Conservation (phyloP, 768 basidiomycete genomes). For the Rubroboletus satanas region DNA sequence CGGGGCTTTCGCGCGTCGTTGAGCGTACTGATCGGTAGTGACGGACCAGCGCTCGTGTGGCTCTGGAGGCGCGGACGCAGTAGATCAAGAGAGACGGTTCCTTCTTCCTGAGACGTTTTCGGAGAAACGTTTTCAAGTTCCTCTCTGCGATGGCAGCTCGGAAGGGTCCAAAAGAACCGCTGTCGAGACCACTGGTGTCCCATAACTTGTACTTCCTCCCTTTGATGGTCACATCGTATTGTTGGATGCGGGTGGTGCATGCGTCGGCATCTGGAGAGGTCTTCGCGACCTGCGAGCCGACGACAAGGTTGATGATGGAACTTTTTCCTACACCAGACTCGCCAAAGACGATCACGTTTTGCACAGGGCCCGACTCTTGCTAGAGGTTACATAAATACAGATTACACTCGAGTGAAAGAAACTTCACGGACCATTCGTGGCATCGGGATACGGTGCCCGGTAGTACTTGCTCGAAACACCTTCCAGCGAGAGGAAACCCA, state of each 20-base stretch:
- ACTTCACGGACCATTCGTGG: slow-evolving; percentile 13
- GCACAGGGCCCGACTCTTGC: slow-evolving; percentile 1
- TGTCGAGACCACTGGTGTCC: slow-evolving; percentile 37
- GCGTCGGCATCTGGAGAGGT: slow-evolving; percentile 33
- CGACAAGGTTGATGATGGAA: slow-evolving; percentile 41
- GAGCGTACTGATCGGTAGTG: slow-evolving; percentile 37
- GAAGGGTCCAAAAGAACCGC: slow-evolving; percentile 25
- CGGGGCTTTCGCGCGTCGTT: slow-evolving; percentile 25
- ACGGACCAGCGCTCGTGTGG: slow-evolving; percentile 35
- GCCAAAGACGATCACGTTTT: slow-evolving; percentile 44
- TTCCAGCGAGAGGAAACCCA: not conserved
- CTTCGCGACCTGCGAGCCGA: slow-evolving; percentile 25
- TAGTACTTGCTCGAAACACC: not conserved
- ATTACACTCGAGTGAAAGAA: not conserved
- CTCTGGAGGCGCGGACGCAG: slow-evolving; percentile 38
- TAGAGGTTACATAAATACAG: slow-evolving; percentile 3
- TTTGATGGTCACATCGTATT: slow-evolving; percentile 25
- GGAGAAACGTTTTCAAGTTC: slow-evolving; percentile 32
- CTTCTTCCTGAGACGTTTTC: slow-evolving; percentile 29
- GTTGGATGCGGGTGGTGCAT: slow-evolving; percentile 32
- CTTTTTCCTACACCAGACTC: slow-evolving; percentile 43
- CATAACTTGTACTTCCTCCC: slow-evolving; percentile 24
- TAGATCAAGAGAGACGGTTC: slow-evolving; percentile 41
- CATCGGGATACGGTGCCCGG: not conserved
- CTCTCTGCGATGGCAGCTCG: slow-evolving; percentile 22